Base-by-base conservation (phyloP, 2,329 filamentous ascomycete species). In the Arthroderma sp. region DNA sequence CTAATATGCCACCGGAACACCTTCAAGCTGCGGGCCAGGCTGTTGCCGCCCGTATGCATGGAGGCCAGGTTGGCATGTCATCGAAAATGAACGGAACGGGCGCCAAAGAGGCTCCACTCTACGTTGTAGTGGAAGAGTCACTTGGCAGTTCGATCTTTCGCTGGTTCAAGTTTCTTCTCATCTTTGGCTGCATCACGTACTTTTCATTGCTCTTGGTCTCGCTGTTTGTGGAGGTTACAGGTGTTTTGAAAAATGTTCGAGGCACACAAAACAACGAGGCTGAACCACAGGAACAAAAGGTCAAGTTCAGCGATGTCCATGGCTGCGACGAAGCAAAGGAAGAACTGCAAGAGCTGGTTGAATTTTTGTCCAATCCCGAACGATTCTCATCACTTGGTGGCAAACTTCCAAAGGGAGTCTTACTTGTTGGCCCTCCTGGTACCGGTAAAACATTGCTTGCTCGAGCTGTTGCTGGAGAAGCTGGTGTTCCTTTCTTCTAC, bases 301-400 rank as follows among this genome's bases (percentile, higher is more conserved):
- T 87, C 15, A 80, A 85, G 39, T 98, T 98, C 68, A 75, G 74
- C 47, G 91, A 98, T 61, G 91, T 98, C 5, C 91, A 98, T 60
- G 91, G 91, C 43, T 96, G 89, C 54, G 88, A 96, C 52, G 93
- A 98, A 65, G 91, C 91, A 51, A 98, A 96, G 69, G 93, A 98
- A 57, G 91, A 98, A 64, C 76, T 98, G 3, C 85, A 94, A 64
- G 91, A 98, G 64, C 78, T 98, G 43, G 89, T 98, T 40, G 91
- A 98, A 56, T 98, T 98, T 57, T 68, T 98, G 53, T 84, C 87
- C 64, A 88, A 89, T 61, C 93, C 91, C 0, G 85, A 94, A 7
- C 85, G 83, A 58, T 98, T 96, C 67, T 88, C 84, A 39, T 85
- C 85, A 49, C 81, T 98, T 40, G 91, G 91, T 59, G 91, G 91